Evolutionary conservation across 805 yeast species (phyloP).

Genomic region (Nakazawaea pomicola): DNA sequence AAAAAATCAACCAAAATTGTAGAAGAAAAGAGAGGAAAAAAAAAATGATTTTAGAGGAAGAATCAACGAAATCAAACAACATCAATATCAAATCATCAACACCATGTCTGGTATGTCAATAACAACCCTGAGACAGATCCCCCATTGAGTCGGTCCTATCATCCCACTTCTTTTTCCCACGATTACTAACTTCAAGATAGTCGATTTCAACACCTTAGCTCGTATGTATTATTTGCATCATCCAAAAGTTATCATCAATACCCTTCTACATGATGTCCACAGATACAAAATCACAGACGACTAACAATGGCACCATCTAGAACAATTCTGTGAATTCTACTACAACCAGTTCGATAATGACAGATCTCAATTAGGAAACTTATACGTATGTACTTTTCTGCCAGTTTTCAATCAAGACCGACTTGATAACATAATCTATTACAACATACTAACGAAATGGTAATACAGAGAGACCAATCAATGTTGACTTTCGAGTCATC

Average conservation of each 20-base stretch:
- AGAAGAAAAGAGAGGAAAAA: neutral
- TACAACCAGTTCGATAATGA: conserved; percentile 93
- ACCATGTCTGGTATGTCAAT: neutral
- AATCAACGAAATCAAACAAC: neutral
- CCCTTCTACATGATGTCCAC: no score
- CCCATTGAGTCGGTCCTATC: no score
- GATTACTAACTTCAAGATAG: no score
- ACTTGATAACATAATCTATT: conserved; percentile 3
- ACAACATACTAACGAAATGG: neutral
- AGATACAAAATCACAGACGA: no score
- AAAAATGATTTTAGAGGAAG: neutral
- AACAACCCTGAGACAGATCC: neutral
- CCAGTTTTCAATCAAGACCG: neutral
- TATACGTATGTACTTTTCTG: conserved; percentile 49
- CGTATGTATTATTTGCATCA: no score
- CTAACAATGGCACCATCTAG: no score
- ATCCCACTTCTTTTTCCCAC: no score
- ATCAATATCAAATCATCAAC: neutral
- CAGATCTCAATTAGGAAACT: conserved; percentile 86
- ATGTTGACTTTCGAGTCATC: conserved; percentile 96
- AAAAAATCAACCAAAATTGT: no score
- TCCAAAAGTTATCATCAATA: no score
- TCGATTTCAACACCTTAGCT: conserved; percentile 43
- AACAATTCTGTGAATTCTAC: conserved; percentile 91
- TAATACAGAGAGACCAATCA: conserved; percentile 91